Base-by-base conservation (phyloP, 495 filamentous ascomycete genomes). In the Tuber brumale region DNA sequence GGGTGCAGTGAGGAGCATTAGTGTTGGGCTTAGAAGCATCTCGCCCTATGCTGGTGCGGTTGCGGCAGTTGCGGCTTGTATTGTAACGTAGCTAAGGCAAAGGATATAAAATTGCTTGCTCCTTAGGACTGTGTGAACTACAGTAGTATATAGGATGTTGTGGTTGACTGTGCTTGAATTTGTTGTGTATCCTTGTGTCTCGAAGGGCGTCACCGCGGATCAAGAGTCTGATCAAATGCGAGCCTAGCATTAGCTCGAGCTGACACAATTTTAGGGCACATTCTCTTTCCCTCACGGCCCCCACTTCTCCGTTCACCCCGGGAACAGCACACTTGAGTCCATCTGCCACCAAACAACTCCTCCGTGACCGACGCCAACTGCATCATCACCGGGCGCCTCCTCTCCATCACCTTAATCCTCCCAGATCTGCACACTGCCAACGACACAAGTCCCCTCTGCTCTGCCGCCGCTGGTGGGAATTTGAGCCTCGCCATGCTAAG, bases 401-500 rank as follows among this genome's bases (percentile, higher is more conserved):
- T 4, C 37, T 39, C 37, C 37, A 39, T 4, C 37, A 39, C 37
- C 1, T 39, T 39, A 39, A 2, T 39, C 37, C 37, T 39, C 37
- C 37, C 37, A 2, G 37, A 39, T 39, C 37, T 39, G 37, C 5
- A 4, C 37, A 4, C 37, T 39, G 37, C 37, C 1, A 4, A 2
- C 37, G 1, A 4, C 37, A 39, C 37, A 2, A 3, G 37, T 37
- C 37, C 37, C 37, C 3, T 39, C 37, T 39, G 37, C 37, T 39
- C 37, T 39, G 37, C 37, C 37, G 45, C 37, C 5, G 69, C 76
- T 23, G 70, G 78, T 21, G 70, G 73, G 1, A 78, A 80, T 69
- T 78, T 84, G 37, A 86, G 86, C 66, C 84, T 88, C 42, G 87
- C 82, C 27, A 86, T 88, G 75, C 87, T 87, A 0, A 51, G 82